Base-by-base conservation (phyloP, 768 basidiomycete species). In the Psilocybe tampanensis region DNA sequence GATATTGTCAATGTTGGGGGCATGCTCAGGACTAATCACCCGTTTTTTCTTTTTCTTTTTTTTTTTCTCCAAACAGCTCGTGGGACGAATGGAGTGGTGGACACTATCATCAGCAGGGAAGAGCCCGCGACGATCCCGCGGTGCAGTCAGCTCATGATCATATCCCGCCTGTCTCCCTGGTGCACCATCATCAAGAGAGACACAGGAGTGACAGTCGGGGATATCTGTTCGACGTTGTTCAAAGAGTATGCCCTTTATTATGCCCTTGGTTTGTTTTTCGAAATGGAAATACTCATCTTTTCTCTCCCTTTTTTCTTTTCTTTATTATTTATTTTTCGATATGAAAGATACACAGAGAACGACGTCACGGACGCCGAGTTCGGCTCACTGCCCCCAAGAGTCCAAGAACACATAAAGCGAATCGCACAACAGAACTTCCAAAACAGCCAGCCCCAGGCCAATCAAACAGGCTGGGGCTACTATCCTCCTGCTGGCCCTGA, bases 141-240 rank as follows among this genome's bases (percentile, higher is more conserved):
- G 47, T 80, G 87, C 22, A 72, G 72, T 18, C 80, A 86, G 55
- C 74, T 88, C 55, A 80, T 82, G 52, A 74, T 89, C 55, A 82
- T 88, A 62, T 82, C 82, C 12, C 69, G 76, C 44, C 73, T 79
- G 42, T 86, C 82, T 43, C 92, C 92, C 1, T 94, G 92, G 92
- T 89, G 88, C 67, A 89, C 88, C 7, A 84, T 84, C 54, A 79
- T 90, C 48, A 84, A 79, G 70, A 92, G 88, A 65, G 83, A 86
- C 15, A 71, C 74, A 0, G 92, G 92, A 0, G 89, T 94, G 17
- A 92, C 90, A 2, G 79, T 90, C 59, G 81, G 80, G 17, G 90
- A 94, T 66, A 79, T 94, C 17, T 89, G 86, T 63, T 76, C 77
- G 3, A 71, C 79, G n/a, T 72, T 94, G 44, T 90, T 83, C 78